Conservation (phyloP, 306 rosid species). For the Psophocarpus tetragonolobus region DNA sequence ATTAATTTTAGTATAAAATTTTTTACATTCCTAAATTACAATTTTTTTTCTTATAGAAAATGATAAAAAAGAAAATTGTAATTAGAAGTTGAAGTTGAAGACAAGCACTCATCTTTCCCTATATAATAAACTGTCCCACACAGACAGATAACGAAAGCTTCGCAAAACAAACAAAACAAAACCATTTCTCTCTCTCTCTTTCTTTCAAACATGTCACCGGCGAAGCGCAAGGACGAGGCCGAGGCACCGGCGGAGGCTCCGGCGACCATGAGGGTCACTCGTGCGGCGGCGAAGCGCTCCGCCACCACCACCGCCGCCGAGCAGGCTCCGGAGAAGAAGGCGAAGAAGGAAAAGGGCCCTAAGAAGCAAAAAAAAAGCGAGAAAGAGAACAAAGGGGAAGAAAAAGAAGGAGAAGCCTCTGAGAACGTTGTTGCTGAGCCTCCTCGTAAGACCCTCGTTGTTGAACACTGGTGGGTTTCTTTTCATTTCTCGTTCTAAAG, state of each 20-base stretch:
- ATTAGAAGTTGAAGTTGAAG: too few relatives aligned
- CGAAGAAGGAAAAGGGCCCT: background rate
- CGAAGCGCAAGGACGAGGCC: background rate
- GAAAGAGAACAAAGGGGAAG: background rate
- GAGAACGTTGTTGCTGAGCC: background rate
- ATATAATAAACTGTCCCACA: background rate
- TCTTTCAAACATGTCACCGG: conserved; percentile 14
- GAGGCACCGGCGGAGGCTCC: background rate
- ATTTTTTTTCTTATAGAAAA: too few relatives aligned
- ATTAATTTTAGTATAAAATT: too few relatives aligned
- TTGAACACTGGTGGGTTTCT: conserved; percentile 39
- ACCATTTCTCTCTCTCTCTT: background rate
- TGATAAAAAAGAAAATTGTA: too few relatives aligned
- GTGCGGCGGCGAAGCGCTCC: conserved; percentile 18
- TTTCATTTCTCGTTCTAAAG: background rate
- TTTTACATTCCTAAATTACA: too few relatives aligned
- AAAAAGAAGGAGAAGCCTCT: background rate
- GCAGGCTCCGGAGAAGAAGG: background rate
- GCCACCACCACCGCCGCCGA: background rate
- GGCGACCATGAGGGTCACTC: conserved; percentile 23
- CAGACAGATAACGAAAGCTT: background rate
- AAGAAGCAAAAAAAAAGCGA: background rate
- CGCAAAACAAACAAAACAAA: too few relatives aligned
- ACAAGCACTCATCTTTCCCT: too few relatives aligned
- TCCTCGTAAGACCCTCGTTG: conserved; percentile 7